phyloP scores from a whole-genome alignment of 257 asterid genomes.

The Ilex asprella region DNA sequence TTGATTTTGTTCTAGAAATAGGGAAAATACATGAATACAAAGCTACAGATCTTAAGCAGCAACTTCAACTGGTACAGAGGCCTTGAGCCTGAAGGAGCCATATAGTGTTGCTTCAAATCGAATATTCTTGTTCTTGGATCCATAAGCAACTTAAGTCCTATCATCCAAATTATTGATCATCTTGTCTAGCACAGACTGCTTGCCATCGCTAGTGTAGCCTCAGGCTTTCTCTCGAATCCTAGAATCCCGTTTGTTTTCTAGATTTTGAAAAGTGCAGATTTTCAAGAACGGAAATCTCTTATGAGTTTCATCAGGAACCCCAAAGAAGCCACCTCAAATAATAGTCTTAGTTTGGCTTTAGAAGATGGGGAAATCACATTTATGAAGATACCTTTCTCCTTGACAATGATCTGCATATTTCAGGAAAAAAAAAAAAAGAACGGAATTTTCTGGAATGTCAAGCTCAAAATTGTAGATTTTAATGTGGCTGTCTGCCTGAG shows the following conservation, averaged over 20 bases:
- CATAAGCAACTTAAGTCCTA: constrained; percentile 1
- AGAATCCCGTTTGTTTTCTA: constrained; percentile 79
- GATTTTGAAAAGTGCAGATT: constrained; percentile 78
- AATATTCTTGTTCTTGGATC: not conserved
- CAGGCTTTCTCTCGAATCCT: constrained; percentile 83
- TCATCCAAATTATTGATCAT: constrained; percentile 66
- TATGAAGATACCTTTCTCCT: too few relatives aligned
- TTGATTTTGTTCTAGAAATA: too few relatives aligned
- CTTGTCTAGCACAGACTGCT: constrained; percentile 67
- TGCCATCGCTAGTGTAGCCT: constrained; percentile 89
- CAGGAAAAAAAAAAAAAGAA: too few relatives aligned
- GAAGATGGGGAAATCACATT: too few relatives aligned
- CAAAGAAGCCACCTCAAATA: too few relatives aligned
- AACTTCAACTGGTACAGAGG: not conserved
- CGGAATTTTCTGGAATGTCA: too few relatives aligned
- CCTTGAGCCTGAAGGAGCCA: constrained; percentile 1
- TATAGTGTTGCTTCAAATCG: constrained; percentile 2
- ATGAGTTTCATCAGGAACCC: too few relatives aligned
- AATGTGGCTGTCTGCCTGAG: too few relatives aligned
- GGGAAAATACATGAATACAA: too few relatives aligned
- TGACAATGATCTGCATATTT: too few relatives aligned
- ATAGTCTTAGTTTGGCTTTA: too few relatives aligned
- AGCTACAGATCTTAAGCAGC: not conserved
- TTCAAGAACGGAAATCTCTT: constrained; percentile 82
- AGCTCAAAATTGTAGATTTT: too few relatives aligned